These are phyloP conservation scores for Kazachstania psychrophila DNA, from an alignment of 805 yeast species.

Conservation along the genomic window DNA sequence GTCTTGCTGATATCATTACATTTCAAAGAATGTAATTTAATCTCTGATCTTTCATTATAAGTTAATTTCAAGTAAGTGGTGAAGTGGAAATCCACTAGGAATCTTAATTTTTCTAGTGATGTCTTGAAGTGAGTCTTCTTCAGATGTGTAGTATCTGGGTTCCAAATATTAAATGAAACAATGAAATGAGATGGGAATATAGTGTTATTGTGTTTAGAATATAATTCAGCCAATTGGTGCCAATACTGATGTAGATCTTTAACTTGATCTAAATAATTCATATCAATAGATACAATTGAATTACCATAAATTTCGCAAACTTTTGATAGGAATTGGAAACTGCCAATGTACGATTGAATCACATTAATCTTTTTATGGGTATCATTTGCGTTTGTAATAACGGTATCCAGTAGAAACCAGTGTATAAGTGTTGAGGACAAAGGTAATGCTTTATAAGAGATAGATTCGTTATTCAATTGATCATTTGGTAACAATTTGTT, in stretches of 20 bases:
- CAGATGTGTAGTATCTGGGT: constrained; percentile 17
- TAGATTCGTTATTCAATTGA: constrained; percentile 1
- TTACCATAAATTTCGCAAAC: constrained; percentile 18
- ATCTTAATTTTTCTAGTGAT: constrained; percentile 21
- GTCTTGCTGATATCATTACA: background rate
- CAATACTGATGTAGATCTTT: constrained; percentile 13
- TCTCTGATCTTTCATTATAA: constrained; percentile 18
- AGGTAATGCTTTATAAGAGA: constrained; percentile 16
- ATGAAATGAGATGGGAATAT: constrained; percentile 2
- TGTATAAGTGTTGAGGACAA: constrained; percentile 20
- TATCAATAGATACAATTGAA: constrained; percentile 10
- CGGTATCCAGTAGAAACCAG: constrained; percentile 20
- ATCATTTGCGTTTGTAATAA: constrained; percentile 3
- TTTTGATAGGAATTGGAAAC: constrained; percentile 18
- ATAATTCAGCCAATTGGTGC: background rate
- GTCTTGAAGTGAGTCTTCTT: constrained; percentile 23
- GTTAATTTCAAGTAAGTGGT: constrained; percentile 18
- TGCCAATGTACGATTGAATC: constrained; percentile 4
- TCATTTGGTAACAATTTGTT: constrained; percentile 6
- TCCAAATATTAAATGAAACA: constrained; percentile 27
- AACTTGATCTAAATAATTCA: constrained; percentile 17
- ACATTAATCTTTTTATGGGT: background rate
- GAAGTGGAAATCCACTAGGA: constrained; percentile 26
- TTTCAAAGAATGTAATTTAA: constrained; percentile 17
- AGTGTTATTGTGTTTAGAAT: background rate